Base-by-base conservation (phyloP, 1,284 basidiomycete species). In the Somion occarium region DNA sequence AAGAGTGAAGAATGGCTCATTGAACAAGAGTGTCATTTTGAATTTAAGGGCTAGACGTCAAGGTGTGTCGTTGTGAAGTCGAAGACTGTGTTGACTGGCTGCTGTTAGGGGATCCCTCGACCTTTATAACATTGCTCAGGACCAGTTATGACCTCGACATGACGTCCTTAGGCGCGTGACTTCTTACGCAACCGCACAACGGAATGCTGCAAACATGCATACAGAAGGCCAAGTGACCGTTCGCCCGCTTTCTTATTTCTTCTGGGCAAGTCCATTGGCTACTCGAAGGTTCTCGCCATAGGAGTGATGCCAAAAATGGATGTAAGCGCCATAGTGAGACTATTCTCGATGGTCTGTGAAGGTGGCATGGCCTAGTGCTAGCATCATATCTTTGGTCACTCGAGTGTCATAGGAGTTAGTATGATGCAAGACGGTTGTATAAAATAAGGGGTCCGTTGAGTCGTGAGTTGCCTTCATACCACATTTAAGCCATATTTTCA, bases 1-100 rank as follows among this genome's bases (percentile, higher is more conserved):
- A 48, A 66, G 58, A 46, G 59, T 56, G 59, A 71, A 73, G 68
- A 75, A 71, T 22, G 78, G 75, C 49, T 79, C 74, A 65, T 76
- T 74, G 62, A 70, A 56, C 60, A 64, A 73, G 56, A 43, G 53
- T 22, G 60, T 56, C 26, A 62, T 63, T 63, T 47, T 38, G 7
- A 20, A 34, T 9, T 37, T n/a, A n/a, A 37, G 34, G 34, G 38
- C 20, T 4, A 15, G 13, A 39, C 13, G 38, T 39, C 13, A 3
- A 15, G 5, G 3, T 18, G 38, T 5, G n/a, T 15, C 4, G 5
- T 18, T 15, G 38, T 39, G 38, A 4, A 39, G 38, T 39, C 38
- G 38, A 39, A 5, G 13, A 5, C n/a, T 15, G n/a, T 39, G n/a
- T 37, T 37, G 34, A 37, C n/a, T 37, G 34, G 34, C n/a, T 37